Percentiles rank a stretch among this genome's conserved stretches.
phyloP scores from a whole-genome alignment of 805 yeast species.

The Saturnispora serradocipensis region DNA sequence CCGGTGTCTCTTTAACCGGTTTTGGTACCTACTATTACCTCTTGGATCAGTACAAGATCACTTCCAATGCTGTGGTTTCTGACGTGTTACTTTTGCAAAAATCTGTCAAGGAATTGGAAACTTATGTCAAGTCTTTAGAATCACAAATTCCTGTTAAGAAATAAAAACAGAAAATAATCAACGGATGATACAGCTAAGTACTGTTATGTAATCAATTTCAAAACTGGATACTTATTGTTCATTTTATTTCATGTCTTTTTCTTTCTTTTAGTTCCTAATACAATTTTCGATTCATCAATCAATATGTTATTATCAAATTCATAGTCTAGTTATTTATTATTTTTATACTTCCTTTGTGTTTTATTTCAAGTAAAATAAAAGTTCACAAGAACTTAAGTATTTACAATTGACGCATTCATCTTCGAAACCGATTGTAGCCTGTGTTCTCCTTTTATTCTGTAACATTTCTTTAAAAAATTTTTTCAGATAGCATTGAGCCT shows the following conservation, averaged over 20 bases:
- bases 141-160: conserved; percentile 15
- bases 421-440: neutral
- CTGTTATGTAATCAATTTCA: neutral
- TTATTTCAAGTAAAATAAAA: neutral
- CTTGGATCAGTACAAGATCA: conserved; percentile 64
- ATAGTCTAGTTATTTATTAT: neutral
- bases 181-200: neutral
- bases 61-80: conserved; percentile 63
- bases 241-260: neutral
- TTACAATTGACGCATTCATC: neutral
- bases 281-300: neutral
- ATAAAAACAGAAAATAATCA: neutral
- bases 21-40: conserved; percentile 69
- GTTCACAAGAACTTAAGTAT: neutral
- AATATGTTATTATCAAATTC: neutral
- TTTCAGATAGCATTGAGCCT: neutral
- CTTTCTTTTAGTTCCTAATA: neutral
- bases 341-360: neutral
- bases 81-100: conserved; percentile 66
- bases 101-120: conserved; percentile 27
- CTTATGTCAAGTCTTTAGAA: conserved; percentile 40
- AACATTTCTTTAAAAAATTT: neutral
- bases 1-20: conserved; percentile 70
- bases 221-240: neutral
- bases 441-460: neutral